A percentile compares a stretch with the other conserved stretches of the same genome.
Evolutionary conservation across 2,329 filamentous ascomycete genomes (phyloP).

Genomic region (Calonectria ilicicola): DNA sequence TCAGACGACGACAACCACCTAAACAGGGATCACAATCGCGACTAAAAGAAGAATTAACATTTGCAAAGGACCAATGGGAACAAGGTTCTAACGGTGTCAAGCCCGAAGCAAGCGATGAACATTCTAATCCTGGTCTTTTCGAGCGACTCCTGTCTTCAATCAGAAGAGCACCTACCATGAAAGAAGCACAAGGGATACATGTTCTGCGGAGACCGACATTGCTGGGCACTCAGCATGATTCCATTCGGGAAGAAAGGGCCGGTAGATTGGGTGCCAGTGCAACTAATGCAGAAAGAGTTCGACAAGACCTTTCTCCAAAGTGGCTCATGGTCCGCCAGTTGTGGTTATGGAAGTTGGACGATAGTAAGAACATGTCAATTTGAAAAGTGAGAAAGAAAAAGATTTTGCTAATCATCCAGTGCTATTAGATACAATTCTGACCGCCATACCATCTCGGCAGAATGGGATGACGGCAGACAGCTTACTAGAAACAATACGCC

Average conservation of each 20-base stretch:
- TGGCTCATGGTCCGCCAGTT: slow-evolving; percentile 31
- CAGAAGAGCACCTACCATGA: neutral
- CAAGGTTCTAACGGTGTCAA: neutral
- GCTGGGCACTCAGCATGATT: neutral
- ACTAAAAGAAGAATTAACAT: neutral
- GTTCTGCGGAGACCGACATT: neutral
- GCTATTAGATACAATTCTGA: slow-evolving; percentile 30
- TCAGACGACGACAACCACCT: neutral
- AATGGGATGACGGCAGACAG: slow-evolving; percentile 21
- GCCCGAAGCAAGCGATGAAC: neutral
- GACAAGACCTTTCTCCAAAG: slow-evolving; percentile 13
- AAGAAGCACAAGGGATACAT: neutral
- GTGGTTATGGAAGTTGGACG: slow-evolving; percentile 37
- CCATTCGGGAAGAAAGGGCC: neutral
- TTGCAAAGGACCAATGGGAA: neutral
- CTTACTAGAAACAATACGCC: slow-evolving; percentile 30
- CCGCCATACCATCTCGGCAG: slow-evolving; percentile 23
- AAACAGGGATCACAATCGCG: neutral
- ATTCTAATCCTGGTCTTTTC: neutral
- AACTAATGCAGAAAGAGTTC: neutral
- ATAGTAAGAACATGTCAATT: slow-evolving; percentile 23
- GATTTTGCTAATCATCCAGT: too few species aligned
- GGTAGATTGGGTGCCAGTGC: neutral
- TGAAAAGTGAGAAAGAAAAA: too few species aligned
- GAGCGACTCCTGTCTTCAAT: neutral